Base-by-base conservation (phyloP, 164 flowering plant species). In the Kalanchoe fedtschenkoi region DNA sequence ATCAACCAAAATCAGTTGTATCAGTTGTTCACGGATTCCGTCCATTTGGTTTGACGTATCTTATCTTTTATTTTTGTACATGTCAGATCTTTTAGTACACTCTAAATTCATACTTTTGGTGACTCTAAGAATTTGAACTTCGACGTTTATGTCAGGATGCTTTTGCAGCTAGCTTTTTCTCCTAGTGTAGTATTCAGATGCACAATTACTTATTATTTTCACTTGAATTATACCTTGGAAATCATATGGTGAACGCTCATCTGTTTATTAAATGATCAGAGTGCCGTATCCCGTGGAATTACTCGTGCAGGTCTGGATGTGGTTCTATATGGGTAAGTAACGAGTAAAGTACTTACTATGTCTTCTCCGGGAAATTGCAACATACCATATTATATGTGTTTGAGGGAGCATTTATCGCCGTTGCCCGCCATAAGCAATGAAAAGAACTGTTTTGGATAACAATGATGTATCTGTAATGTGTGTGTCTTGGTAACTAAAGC, bases 241-340 rank as follows among this genome's bases (percentile, higher is more conserved):
- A 29, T 2, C 0, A 8, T 56, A 15, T 16, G 5, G 30, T 13
- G 33, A 4, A 34, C 4, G 3, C 8, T 34, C 41, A 22, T 58
- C n/a, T n/a, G n/a, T 19, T 32, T n/a, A 42, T 61, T 51, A 26
- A 39, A 56, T 34, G 74, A 76, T 35, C 91, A 95, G 99, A 93
- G 86, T 83, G 96, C 99, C 34, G 91, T 83, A 57, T 91, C 97
- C 47, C 80, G 82, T 53, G 99, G 99, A 67, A 68, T 95, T 55
- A 76, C 78, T 54, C 70, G 83, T 65, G 89, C 87, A 6, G 93
- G 91, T 32, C 67, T 85, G 44, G 91, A 91, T 61, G 91, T 91
- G 38, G 68, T 91, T 60, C 99, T 83, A 44, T 95, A 83, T 68
- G 97, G 99, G 99, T 95, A 53, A 41, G 87, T 75, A 7, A 33